These are phyloP conservation scores for Syzygium syzygioides DNA, from an alignment of 441 rosid species.

Conservation along the genomic window DNA sequence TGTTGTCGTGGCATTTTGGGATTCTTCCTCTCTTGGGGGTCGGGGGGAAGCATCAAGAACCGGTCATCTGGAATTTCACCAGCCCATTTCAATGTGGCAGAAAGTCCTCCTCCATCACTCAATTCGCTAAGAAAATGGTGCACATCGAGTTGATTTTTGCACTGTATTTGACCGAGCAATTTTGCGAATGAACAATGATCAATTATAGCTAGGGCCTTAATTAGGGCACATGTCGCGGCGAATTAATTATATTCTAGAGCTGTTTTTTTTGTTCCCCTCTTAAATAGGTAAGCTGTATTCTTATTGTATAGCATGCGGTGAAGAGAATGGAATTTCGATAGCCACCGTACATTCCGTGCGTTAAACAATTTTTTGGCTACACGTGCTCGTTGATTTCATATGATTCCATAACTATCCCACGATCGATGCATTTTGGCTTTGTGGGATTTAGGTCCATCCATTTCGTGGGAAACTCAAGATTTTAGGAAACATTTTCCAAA, in stretches of 20 bases:
- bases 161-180: background rate
- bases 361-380: background rate
- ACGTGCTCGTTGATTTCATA: accelerated
- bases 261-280: background rate
- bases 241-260: background rate
- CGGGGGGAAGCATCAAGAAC: background rate
- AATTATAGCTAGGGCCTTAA: background rate
- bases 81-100: background rate
- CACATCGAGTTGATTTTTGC: background rate
- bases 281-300: background rate
- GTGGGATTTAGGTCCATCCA: background rate
- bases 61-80: background rate
- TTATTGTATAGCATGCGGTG: background rate
- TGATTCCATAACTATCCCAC: background rate
- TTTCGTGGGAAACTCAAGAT: no score
- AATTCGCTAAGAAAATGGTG: background rate
- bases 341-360: background rate
- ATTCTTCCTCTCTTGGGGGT: background rate
- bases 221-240: background rate
- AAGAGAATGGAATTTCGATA: background rate
- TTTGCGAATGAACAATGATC: accelerated
- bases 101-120: background rate
- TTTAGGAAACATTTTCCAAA: no score
- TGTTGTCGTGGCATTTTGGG: background rate
- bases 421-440: background rate